Evolutionary conservation across 768 basidiomycete genomes (phyloP).

Genomic region (Tulasnella sp.): DNA sequence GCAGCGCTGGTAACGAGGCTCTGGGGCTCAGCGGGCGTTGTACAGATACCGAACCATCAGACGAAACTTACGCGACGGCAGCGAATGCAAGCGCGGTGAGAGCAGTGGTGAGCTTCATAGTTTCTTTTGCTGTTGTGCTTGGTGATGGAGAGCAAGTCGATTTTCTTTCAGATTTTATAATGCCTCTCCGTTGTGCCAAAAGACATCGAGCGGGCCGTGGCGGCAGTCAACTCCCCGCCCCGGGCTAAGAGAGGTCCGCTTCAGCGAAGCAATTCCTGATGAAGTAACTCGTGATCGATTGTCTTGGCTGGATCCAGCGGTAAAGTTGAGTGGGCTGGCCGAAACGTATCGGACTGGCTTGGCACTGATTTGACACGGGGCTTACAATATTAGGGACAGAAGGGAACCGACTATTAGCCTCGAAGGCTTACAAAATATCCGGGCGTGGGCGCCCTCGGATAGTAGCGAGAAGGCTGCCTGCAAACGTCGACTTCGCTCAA

Average conservation of each 20-base stretch:
- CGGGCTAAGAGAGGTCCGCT: background rate
- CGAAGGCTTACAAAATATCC: background rate
- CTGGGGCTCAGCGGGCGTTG: background rate
- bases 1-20: background rate
- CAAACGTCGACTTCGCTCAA: background rate
- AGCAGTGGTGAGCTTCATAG: background rate
- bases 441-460: background rate
- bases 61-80: background rate
- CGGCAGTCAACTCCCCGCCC: background rate
- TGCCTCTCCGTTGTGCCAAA: background rate
- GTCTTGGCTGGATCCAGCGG: background rate
- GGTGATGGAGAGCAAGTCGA: background rate
- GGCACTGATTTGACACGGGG: background rate
- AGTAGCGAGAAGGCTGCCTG: background rate
- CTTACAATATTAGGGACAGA: background rate
- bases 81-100: background rate
- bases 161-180: background rate
- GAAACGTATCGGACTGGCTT: background rate
- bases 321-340: background rate
- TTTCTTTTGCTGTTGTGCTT: background rate
- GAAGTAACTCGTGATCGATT: background rate
- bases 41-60: background rate
- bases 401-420: conserved; percentile 1
- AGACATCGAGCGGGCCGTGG: background rate
- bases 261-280: background rate